Percentiles rank a stretch among this genome's conserved stretches.
Evolutionary conservation across 2,329 filamentous ascomycete genomes (phyloP).

Genomic region (Penicillium sp.): DNA sequence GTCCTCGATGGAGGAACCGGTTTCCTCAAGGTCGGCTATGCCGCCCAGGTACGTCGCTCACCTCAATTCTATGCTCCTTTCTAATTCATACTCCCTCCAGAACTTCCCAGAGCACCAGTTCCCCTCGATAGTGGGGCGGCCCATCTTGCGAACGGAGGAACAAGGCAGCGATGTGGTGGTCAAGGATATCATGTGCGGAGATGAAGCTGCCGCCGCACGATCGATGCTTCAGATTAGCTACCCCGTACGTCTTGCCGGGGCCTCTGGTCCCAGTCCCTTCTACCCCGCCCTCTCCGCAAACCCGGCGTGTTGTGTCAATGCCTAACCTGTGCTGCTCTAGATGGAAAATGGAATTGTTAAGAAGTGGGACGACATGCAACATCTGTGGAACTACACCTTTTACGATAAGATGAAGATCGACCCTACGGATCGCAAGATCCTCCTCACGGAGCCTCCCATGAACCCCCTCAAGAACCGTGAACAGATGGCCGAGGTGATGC

Average conservation of each 20-base stretch:
- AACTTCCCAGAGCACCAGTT: constrained; percentile 99
- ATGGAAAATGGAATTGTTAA: constrained; percentile 99
- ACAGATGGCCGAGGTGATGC: constrained; percentile 99
- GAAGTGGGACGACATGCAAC: constrained; percentile 99
- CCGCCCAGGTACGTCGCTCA: constrained; percentile 67
- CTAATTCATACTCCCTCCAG: constrained; percentile 45
- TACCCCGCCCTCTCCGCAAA: constrained; percentile 23
- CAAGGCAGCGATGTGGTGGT: constrained; percentile 70
- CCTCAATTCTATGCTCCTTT: not conserved
- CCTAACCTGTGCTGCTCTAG: constrained; percentile 41
- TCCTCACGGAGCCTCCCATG: constrained; percentile 96
- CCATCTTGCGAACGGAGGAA: constrained; percentile 96
- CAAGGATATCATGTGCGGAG: constrained; percentile 99
- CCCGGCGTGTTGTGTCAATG: constrained; percentile 24
- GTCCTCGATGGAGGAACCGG: constrained; percentile 99
- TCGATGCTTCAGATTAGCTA: constrained; percentile 99
- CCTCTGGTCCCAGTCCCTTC: constrained; percentile 4
- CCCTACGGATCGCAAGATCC: constrained; percentile 88
- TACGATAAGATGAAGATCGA: constrained; percentile 95
- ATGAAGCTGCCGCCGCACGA: constrained; percentile 92
- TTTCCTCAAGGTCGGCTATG: constrained; percentile 99
- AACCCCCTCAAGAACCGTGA: constrained; percentile 96
- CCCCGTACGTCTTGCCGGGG: constrained; percentile 59
- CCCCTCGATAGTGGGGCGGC: constrained; percentile 95
- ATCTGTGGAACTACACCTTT: constrained; percentile 99